Evolutionary conservation across 1,284 basidiomycete genomes (phyloP).

Genomic region (Melanopsichium pennsylvanicum): DNA sequence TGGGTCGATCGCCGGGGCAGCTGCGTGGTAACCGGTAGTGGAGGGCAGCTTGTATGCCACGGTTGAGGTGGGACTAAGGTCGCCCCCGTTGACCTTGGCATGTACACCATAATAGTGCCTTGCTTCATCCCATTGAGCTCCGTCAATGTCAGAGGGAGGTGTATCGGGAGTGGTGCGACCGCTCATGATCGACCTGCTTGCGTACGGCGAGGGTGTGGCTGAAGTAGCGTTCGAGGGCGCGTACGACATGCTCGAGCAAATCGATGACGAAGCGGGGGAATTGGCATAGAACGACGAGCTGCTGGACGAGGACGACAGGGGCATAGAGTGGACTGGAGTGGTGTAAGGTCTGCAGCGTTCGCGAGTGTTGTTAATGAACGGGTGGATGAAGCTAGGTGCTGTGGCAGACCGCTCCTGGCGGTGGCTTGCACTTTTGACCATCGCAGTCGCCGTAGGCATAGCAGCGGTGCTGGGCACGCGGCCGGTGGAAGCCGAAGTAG

Average conservation of each 20-base stretch:
- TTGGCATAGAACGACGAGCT: slow-evolving; percentile 24
- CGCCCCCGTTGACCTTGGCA: slow-evolving; percentile 13
- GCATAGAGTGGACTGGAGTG: slow-evolving; percentile 42
- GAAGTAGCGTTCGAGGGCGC: slow-evolving; percentile 24
- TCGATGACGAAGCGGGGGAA: slow-evolving; percentile 38
- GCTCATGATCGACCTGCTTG: slow-evolving; percentile 39
- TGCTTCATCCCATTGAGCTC: slow-evolving; percentile 34
- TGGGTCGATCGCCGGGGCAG: slow-evolving; percentile 20
- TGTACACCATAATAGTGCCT: slow-evolving; percentile 30
- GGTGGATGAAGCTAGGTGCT: slow-evolving; percentile 39
- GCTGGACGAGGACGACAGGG: slow-evolving; percentile 24
- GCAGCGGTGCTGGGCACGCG: slow-evolving; percentile 23
- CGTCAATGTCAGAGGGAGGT: slow-evolving; percentile 52
- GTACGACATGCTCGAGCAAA: slow-evolving; percentile 45
- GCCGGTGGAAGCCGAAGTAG: slow-evolving; percentile 11
- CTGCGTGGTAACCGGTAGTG: slow-evolving; percentile 6
- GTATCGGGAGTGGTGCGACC: slow-evolving; percentile 62
- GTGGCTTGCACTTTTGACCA: slow-evolving; percentile 44
- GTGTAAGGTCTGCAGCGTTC: slow-evolving; percentile 50
- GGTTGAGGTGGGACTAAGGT: slow-evolving; percentile 17
- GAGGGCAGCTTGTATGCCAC: slow-evolving; percentile 20
- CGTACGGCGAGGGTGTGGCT: slow-evolving; percentile 49
- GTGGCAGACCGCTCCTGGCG: slow-evolving; percentile 36
- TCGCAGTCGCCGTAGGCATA: slow-evolving; percentile 26
- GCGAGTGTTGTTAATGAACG: slow-evolving; percentile 40